Base-by-base conservation (phyloP, 495 filamentous ascomycete species). In the Tuber microsphaerosporum region DNA sequence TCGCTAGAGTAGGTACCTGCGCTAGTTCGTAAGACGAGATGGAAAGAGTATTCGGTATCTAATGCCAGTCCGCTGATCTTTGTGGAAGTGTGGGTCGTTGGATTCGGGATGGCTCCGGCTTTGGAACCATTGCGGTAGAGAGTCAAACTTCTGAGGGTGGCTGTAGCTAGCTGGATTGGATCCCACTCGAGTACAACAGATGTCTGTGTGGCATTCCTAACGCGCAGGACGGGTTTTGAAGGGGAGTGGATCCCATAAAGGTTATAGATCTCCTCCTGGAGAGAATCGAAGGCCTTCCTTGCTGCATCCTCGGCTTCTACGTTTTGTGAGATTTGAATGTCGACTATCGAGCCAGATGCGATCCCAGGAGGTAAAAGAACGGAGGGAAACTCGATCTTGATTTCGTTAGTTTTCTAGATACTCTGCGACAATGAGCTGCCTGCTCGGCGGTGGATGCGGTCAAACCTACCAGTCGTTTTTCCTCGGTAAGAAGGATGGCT, bases 151-250 rank as follows among this genome's bases (percentile, higher is more conserved):
- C 96, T 90, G 73, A 98, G 87, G 79, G 93, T 92, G 75, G 95
- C 92, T 7, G 95, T 98, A 10, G 94, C 96, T 26, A 97, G 89
- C 74, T 93, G 88, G 85, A 99, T 94, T 14, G 94, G 93, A 75
- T 97, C 95, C 94, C 96, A 99, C 85, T 98, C 95, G 69, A 99
- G 91, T 46, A 99, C 95, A 14, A 98, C 91, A 39, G 92, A 94
- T 41, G 96, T 98, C 84, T 99, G 95, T 5, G 95, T 98, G 41
- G 94, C 94, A 86, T 97, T 98, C 83, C 93, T 90, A 81, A 94
- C 94, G 77, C 93, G 92, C 20, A 99, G 89, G 70, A 93, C 84
- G 2, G 95, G 95, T 0, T 92, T 85, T 17, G 86, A 86, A n/a
- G 95, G 95, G 41, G 92, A 89, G 75, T 89, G 85, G 68, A 91